These are phyloP conservation scores for Fraxinus dipetala DNA, from an alignment of 305 asterid species.

Conservation along the genomic window DNA sequence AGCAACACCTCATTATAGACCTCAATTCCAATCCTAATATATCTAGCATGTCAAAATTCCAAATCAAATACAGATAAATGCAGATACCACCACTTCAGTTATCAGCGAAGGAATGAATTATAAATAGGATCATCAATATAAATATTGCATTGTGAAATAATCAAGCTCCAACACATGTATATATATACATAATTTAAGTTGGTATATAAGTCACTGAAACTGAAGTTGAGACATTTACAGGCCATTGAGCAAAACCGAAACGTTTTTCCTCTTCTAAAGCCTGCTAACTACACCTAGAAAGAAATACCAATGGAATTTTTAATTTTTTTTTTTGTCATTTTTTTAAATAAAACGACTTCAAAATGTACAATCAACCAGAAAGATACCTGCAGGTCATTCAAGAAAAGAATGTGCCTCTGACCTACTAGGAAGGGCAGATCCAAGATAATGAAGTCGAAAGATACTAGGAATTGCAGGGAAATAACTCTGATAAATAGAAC, in stretches of 20 bases:
- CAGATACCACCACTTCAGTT: background rate
- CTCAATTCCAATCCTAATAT: background rate
- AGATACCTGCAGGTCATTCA: conserved; percentile 23
- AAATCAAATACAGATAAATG: background rate
- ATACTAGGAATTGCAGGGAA: conserved; percentile 14
- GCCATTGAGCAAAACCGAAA: background rate
- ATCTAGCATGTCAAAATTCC: background rate
- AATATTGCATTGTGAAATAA: background rate
- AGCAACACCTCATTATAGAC: background rate
- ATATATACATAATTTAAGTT: background rate
- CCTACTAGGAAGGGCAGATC: conserved; percentile 14
- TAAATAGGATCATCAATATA: background rate
- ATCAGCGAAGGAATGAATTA: background rate
- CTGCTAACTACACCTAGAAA: background rate
- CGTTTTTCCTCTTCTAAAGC: conserved; percentile 1
- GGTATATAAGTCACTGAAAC: background rate
- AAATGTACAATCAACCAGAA: conserved; percentile 28
- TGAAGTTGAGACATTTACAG: background rate
- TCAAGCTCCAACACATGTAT: background rate
- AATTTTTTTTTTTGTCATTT: background rate
- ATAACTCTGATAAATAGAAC: conserved; percentile 17
- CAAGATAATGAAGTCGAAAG: conserved; percentile 24
- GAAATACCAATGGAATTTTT: background rate
- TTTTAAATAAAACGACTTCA: conserved; percentile 23
- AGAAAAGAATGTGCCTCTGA: conserved; percentile 10